Conservation (phyloP, 2,329 filamentous ascomycete species). For the Fusarium aywerte region DNA sequence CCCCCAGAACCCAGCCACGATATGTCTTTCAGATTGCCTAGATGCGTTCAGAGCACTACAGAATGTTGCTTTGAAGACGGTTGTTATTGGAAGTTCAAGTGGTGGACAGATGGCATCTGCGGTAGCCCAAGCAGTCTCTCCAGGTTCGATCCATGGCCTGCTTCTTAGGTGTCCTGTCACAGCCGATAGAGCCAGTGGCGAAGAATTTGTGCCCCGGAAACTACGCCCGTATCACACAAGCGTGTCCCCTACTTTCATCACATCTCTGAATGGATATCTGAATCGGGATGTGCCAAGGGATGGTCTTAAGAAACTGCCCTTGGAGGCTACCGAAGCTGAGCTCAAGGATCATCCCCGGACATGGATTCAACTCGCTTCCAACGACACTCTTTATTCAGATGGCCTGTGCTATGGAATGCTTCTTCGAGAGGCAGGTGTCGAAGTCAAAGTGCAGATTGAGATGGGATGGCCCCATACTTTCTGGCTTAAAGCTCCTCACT, state of each 20-base stretch:
- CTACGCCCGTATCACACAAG: constrained; percentile 55
- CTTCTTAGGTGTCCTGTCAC: constrained; percentile 62
- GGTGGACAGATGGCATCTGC: constrained; percentile 61
- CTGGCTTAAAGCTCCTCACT: constrained; percentile 59
- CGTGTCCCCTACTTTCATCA: constrained; percentile 53
- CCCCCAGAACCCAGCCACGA: constrained; percentile 53
- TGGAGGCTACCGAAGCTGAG: constrained; percentile 51
- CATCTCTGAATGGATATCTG: constrained; percentile 50
- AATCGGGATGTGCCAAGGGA: constrained; percentile 52
- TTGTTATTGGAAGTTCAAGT: constrained; percentile 59
- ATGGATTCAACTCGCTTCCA: constrained; percentile 62
- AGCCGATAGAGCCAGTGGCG: constrained; percentile 55
- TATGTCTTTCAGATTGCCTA: constrained; percentile 56
- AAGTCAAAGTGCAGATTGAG: constrained; percentile 57
- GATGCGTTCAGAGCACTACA: constrained; percentile 49
- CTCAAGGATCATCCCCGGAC: constrained; percentile 53
- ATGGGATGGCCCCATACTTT: constrained; percentile 64
- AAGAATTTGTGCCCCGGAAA: constrained; percentile 51
- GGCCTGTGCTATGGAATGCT: constrained; percentile 61
- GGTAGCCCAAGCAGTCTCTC: constrained; percentile 51
- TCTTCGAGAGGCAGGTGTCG: constrained; percentile 53
- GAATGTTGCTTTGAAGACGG: constrained; percentile 32
- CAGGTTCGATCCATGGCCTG: constrained; percentile 52
- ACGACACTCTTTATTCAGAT: constrained; percentile 63
- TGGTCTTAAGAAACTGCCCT: constrained; percentile 54